These are phyloP conservation scores for Talaromyces sp. DNA, from an alignment of 2,329 filamentous ascomycete species.

Conservation along the genomic window DNA sequence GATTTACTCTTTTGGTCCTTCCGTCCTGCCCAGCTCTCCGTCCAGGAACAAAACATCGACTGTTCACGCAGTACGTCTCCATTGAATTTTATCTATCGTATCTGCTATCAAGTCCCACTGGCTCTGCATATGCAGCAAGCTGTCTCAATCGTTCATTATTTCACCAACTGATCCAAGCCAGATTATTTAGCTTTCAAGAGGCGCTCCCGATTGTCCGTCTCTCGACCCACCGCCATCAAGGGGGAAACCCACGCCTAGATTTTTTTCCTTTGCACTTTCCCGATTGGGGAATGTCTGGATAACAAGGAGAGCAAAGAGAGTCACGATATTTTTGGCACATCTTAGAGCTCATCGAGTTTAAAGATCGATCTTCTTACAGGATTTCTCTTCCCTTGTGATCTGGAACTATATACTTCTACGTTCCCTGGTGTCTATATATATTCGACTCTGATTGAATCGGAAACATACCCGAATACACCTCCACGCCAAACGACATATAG, in stretches of 20 bases:
- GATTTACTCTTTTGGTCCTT: slow-evolving; percentile 24
- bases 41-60: neutral
- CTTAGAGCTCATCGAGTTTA: neutral
- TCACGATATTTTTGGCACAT: neutral
- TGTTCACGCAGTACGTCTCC: neutral
- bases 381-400: neutral
- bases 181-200: neutral
- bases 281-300: neutral
- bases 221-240: slow-evolving; percentile 30
- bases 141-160: neutral
- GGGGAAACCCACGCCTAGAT: slow-evolving; percentile 17
- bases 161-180: neutral
- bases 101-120: neutral
- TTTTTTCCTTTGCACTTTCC: neutral
- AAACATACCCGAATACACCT: neutral
- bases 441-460: neutral
- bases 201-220: slow-evolving; percentile 5
- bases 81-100: neutral
- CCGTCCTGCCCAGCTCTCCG: slow-evolving; percentile 5
- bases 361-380: neutral
- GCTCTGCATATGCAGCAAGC: neutral
- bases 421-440: neutral
- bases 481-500: neutral
- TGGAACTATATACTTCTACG: neutral
- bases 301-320: neutral